Percentiles rank a stretch among this genome's conserved stretches.
Evolutionary conservation across 305 asterid species (phyloP).

Genomic region (Fraxinus greggii): DNA sequence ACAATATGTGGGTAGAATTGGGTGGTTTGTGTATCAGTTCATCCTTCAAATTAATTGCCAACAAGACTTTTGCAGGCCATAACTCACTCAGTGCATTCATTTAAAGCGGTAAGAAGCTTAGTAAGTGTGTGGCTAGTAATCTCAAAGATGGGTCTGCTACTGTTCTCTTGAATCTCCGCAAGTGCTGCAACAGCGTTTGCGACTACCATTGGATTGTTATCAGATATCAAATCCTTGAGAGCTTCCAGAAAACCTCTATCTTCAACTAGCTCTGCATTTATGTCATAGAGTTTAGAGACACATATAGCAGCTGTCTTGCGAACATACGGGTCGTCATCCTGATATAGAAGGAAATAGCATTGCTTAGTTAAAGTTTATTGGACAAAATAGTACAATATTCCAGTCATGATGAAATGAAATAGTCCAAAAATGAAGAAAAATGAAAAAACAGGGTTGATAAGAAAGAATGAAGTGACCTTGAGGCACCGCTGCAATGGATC

Average conservation of each 20-base stretch:
- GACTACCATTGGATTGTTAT: constrained; percentile 98
- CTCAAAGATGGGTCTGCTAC: constrained; percentile 84
- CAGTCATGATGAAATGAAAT: constrained; percentile 16
- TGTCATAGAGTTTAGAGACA: constrained; percentile 97
- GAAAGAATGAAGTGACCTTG: constrained; percentile 51
- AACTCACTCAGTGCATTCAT: constrained; percentile 97
- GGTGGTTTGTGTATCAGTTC: not conserved
- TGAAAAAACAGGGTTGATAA: constrained; percentile 19
- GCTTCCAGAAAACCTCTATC: constrained; percentile 98
- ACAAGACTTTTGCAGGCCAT: not conserved
- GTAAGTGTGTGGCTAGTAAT: constrained; percentile 87
- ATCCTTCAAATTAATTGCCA: not conserved
- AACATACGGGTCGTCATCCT: constrained; percentile 99
- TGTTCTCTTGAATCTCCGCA: constrained; percentile 94
- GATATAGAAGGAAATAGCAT: constrained; percentile 31
- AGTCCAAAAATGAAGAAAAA: constrained; percentile 11
- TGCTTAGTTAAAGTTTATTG: constrained; percentile 22
- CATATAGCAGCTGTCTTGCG: constrained; percentile 99
- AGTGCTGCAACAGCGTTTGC: constrained; percentile 99
- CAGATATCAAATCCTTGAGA: constrained; percentile 96
- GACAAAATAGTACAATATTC: constrained; percentile 12
- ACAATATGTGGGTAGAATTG: not conserved
- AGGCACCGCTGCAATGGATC: constrained; percentile 98
- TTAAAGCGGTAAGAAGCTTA: constrained; percentile 96
- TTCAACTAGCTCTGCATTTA: constrained; percentile 96